phyloP scores from a whole-genome alignment of 257 asterid species.

The Apocynum venetum region DNA sequence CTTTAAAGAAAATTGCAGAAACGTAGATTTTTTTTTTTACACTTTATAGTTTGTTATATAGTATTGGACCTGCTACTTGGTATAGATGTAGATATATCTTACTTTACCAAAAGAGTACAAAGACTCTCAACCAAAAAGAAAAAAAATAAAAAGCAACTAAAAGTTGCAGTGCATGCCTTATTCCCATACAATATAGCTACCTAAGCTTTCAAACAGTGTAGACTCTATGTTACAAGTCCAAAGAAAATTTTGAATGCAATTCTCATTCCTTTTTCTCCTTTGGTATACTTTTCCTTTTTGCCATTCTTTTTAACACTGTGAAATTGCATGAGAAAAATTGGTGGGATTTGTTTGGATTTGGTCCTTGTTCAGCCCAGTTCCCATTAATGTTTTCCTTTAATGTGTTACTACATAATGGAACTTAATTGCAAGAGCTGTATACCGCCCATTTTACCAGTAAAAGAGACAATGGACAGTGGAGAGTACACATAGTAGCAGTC shows the following conservation, averaged over 20 bases:
- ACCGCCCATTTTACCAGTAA: constrained; percentile 5
- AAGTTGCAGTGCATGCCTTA: constrained; percentile 31
- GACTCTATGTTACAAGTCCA: constrained; percentile 11
- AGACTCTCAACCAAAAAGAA: not conserved
- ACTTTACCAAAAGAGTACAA: constrained; percentile 41
- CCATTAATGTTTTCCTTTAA: not conserved
- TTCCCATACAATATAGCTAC: not conserved
- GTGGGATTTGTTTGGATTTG: not conserved
- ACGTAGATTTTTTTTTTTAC: too few relatives aligned
- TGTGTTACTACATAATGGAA: not conserved
- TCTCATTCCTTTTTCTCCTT: not conserved
- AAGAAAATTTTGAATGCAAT: constrained; percentile 17
- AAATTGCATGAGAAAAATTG: constrained; percentile 3
- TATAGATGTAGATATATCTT: constrained; percentile 8
- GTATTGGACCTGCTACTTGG: not conserved
- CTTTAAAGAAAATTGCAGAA: not conserved
- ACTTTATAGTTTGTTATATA: not conserved
- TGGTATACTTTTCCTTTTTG: constrained; percentile 1
- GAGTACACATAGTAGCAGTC: constrained; percentile 3
- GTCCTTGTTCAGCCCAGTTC: not conserved
- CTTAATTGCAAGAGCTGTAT: not conserved
- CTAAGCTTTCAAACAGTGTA: not conserved
- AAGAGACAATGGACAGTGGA: not conserved
- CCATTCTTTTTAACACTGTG: constrained; percentile 7
- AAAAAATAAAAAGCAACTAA: constrained; percentile 34